A percentile compares a stretch with the other conserved stretches of the same genome.
Conservation (phyloP, 306 rosid genomes). For the Sicyos baderoa region DNA sequence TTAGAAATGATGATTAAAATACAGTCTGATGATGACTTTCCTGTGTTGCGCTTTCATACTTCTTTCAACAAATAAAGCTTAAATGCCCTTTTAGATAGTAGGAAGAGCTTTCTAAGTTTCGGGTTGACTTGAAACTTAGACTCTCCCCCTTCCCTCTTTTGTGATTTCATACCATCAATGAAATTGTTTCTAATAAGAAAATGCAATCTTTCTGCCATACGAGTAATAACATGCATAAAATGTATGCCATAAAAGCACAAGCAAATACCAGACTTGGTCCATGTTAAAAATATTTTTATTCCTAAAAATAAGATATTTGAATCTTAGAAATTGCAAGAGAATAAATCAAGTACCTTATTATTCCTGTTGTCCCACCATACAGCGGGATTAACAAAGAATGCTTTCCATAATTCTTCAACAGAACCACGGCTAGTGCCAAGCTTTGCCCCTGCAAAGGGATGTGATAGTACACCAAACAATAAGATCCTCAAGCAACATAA, state of each 20-base stretch:
- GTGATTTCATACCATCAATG: neutral
- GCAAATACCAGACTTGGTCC: neutral
- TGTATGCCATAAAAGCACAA: neutral
- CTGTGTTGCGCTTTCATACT: neutral
- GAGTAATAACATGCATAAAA: neutral
- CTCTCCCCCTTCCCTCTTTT: neutral
- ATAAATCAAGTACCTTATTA: conserved; percentile 35
- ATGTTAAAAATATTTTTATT: neutral
- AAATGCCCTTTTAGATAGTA: neutral
- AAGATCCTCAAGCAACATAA: conserved; percentile 1
- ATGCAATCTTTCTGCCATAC: neutral
- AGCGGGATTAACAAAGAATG: conserved; percentile 45
- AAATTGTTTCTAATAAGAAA: neutral
- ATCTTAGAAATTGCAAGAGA: neutral
- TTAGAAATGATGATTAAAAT: neutral
- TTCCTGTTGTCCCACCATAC: conserved; percentile 63
- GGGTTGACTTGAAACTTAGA: neutral
- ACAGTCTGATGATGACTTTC: neutral
- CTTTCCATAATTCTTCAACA: conserved; percentile 71
- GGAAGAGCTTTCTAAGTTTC: neutral
- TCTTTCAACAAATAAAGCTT: neutral
- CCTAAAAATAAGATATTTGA: neutral
- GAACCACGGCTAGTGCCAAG: conserved; percentile 19
- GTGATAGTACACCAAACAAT: conserved; percentile 1
- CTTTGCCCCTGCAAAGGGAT: conserved; percentile 38